Percentiles rank a stretch among this genome's conserved stretches.
These are phyloP conservation scores for Globisporangium nagaii DNA, from an alignment of 352 stramenopile species.

Conservation along the genomic window DNA sequence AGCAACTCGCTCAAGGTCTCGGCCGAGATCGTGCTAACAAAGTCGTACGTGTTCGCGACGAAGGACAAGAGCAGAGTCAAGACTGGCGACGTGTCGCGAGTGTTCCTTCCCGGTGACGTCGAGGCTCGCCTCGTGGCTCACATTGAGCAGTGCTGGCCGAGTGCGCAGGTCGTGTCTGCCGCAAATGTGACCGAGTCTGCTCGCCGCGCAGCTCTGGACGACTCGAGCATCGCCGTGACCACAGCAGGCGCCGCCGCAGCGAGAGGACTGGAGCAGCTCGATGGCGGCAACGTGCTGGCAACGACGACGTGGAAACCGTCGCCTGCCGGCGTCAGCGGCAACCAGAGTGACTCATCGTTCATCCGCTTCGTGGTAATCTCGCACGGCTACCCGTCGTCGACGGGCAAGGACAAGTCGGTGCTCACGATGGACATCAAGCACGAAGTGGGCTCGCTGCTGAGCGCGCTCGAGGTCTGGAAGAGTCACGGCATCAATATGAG, in stretches of 20 bases:
- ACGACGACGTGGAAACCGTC: conserved; percentile 35
- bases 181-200: conserved; percentile 61
- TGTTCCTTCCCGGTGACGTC: conserved; percentile 57
- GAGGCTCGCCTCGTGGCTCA: conserved; percentile 47
- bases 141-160: conserved; percentile 73
- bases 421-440: conserved; percentile 85
- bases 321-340: conserved; percentile 1
- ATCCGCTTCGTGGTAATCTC: conserved; percentile 76
- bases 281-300: conserved; percentile 41
- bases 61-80: conserved; percentile 41
- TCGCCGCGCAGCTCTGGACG: conserved; percentile 29
- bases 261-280: conserved; percentile 36
- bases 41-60: conserved; percentile 65
- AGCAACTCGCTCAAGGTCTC: conserved; percentile 71
- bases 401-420: conserved; percentile 77
- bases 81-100: conserved; percentile 38
- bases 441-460: conserved; percentile 81
- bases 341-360: conserved; percentile 29
- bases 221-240: conserved; percentile 46
- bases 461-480: conserved; percentile 80
- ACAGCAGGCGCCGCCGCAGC: conserved; percentile 37
- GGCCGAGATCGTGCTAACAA: conserved; percentile 64
- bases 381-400: conserved; percentile 54
- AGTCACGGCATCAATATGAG: conserved; percentile 74
- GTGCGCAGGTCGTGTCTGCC: conserved; percentile 54